phyloP scores from a whole-genome alignment of 1,284 basidiomycete genomes.

The Puccinia coronata region DNA sequence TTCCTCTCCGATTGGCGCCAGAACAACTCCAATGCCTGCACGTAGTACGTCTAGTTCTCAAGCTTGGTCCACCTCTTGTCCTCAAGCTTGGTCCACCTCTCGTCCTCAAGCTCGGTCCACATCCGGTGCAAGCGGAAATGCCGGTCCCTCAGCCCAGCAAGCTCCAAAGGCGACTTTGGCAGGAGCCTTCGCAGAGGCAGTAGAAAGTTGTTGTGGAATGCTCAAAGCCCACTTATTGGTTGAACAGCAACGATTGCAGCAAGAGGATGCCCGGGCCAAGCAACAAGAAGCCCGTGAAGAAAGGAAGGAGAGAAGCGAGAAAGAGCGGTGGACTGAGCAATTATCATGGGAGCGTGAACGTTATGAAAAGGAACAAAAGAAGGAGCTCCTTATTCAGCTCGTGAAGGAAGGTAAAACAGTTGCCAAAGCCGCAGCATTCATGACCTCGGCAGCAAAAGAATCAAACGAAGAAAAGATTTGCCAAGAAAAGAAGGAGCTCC shows the following conservation, averaged over 20 bases:
- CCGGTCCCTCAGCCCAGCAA: neutral
- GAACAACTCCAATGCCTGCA: no score
- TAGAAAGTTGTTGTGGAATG: neutral
- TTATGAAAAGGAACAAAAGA: neutral
- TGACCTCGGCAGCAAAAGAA: neutral
- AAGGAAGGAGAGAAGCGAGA: neutral
- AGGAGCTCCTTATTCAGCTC: no score
- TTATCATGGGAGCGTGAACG: neutral
- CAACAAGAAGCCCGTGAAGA: neutral
- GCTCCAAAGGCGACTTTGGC: neutral
- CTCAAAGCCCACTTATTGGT: neutral
- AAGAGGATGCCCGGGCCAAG: neutral
- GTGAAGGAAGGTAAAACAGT: no score
- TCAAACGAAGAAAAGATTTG: neutral
- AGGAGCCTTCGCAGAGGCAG: neutral
- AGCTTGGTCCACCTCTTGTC: no score
- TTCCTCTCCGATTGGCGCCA: no score
- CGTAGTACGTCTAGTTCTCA: no score
- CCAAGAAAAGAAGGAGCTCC: neutral
- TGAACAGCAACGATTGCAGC: neutral
- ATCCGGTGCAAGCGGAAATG: neutral
- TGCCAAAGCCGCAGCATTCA: no score
- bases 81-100: no score
- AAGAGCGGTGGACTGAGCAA: neutral
- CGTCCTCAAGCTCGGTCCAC: fast-evolving